phyloP scores from a whole-genome alignment of 1,284 basidiomycete species.

The Apiotrichum gamsii region DNA sequence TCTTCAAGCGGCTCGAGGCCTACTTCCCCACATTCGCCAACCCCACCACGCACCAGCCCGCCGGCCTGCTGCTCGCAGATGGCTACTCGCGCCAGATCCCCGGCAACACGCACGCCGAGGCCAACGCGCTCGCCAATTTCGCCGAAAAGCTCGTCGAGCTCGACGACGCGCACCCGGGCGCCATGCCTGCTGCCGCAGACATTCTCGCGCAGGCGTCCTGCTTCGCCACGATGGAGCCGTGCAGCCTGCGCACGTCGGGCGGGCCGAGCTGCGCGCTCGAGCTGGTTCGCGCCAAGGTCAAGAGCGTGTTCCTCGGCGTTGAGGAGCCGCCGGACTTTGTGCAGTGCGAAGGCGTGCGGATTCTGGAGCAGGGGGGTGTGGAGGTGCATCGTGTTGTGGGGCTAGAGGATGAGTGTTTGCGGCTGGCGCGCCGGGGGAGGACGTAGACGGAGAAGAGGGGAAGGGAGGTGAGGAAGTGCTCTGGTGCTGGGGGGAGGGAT shows the following conservation, averaged over 20 bases:
- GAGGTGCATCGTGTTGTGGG: constrained; percentile 68
- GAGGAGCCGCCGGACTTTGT: constrained; percentile 95
- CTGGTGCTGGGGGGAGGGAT: no score
- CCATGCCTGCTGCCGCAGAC: constrained; percentile 7
- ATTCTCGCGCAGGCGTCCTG: constrained; percentile 43
- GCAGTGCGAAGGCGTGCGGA: constrained; percentile 76
- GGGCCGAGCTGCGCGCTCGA: constrained; percentile 80
- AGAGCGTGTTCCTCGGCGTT: constrained; percentile 79
- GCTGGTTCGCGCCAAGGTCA: constrained; percentile 65
- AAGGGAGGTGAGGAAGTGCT: not conserved
- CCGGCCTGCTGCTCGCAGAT: constrained; percentile 58
- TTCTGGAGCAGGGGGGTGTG: constrained; percentile 67
- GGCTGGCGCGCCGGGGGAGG: constrained; percentile 58
- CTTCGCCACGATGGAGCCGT: constrained; percentile 97
- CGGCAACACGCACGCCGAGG: constrained; percentile 97
- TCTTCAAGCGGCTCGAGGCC: constrained; percentile 26
- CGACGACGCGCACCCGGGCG: constrained; percentile 11
- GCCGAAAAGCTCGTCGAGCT: constrained; percentile 21
- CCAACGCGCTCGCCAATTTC: constrained; percentile 81
- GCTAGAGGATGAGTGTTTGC: constrained; percentile 63
- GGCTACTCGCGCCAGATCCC: constrained; percentile 88
- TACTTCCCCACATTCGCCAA: constrained; percentile 29
- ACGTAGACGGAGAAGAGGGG: not conserved
- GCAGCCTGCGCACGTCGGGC: constrained; percentile 82
- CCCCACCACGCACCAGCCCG: constrained; percentile 8